Conservation (phyloP, 192 early-diverging fungal species). For the Backusella circina region DNA sequence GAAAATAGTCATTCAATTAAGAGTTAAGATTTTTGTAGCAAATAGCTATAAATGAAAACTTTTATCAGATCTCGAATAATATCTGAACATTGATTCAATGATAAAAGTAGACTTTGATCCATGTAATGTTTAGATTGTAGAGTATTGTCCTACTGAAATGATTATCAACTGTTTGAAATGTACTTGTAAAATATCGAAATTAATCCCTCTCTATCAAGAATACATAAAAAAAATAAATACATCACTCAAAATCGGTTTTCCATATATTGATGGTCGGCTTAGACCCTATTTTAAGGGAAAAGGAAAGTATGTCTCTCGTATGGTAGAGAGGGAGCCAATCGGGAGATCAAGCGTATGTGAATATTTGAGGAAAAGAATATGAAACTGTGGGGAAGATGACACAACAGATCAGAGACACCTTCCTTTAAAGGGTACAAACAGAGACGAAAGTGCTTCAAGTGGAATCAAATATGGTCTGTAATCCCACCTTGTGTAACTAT, state of each 20-base stretch:
- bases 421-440: not conserved
- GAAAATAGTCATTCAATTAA: no score
- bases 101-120: no score
- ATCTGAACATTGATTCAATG: no score
- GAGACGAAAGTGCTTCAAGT: not conserved
- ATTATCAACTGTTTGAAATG: no score
- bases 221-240: not conserved
- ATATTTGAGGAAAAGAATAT: not conserved
- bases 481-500: not conserved
- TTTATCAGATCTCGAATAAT: no score
- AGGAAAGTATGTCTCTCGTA: not conserved
- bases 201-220: no score
- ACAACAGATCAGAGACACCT: not conserved
- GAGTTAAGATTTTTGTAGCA: no score
- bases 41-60: no score
- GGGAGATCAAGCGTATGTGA: not conserved
- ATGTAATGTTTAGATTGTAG: no score
- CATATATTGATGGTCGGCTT: not conserved
- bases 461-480: not conserved
- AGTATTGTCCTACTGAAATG: no score
- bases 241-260: not conserved
- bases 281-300: not conserved
- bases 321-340: not conserved
- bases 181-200: no score
- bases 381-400: not conserved